Evolutionary conservation across 2,329 filamentous ascomycete genomes (phyloP).

Genomic region (Calonectria multiphialidica): DNA sequence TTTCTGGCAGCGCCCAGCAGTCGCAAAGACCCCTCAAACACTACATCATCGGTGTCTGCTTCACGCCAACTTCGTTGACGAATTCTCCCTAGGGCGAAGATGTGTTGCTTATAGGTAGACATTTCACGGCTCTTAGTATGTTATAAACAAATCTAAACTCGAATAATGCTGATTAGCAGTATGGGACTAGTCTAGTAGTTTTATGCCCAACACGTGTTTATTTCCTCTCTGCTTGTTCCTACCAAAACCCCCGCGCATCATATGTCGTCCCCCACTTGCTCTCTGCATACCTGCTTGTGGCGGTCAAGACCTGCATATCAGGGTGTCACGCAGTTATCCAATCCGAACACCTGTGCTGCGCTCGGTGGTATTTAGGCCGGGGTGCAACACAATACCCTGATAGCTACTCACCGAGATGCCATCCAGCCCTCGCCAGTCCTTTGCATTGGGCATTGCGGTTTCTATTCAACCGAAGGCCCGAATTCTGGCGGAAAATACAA

Average conservation of each 20-base stretch:
- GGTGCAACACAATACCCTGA: not conserved
- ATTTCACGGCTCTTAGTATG: too few relatives aligned
- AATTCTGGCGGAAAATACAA: not conserved
- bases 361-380: not conserved
- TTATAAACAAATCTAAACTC: too few relatives aligned
- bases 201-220: too few relatives aligned
- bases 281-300: not conserved
- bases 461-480: not conserved
- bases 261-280: not conserved
- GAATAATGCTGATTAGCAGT: too few relatives aligned
- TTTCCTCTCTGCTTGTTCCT: not conserved
- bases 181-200: too few relatives aligned
- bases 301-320: not conserved
- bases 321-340: not conserved
- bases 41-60: not conserved
- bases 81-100: not conserved
- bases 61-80: not conserved
- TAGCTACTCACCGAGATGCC: not conserved
- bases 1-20: not conserved
- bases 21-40: not conserved
- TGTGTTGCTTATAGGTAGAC: not conserved
- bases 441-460: not conserved
- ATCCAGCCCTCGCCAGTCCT: not conserved
- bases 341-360: not conserved
- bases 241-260: not conserved